Evolutionary conservation across 2,329 filamentous ascomycete genomes (phyloP).

Genomic region (Penicillium hesseltinei): DNA sequence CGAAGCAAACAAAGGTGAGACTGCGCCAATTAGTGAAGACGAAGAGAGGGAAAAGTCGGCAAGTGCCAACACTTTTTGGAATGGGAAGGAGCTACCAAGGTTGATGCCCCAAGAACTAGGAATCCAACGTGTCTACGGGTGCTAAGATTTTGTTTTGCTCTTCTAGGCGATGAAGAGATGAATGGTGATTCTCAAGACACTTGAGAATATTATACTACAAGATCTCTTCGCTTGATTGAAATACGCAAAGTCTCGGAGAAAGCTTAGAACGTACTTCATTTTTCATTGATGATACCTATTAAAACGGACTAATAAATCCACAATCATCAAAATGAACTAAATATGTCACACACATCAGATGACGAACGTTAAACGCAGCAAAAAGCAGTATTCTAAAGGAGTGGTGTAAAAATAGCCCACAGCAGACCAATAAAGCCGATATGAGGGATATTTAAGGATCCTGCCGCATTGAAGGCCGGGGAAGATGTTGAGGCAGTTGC

Average conservation of each 20-base stretch:
- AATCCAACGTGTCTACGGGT: background rate
- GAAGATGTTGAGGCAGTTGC: background rate
- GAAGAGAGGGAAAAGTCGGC: too few relatives aligned
- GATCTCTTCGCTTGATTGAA: background rate
- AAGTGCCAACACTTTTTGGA: background rate
- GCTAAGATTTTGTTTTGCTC: too few relatives aligned
- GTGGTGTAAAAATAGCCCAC: background rate
- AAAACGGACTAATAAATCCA: background rate
- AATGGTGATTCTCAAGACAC: too few relatives aligned
- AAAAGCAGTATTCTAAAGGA: background rate
- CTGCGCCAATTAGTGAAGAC: too few relatives aligned
- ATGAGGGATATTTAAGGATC: background rate
- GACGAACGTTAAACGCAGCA: background rate
- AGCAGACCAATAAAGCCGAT: constrained; percentile 5
- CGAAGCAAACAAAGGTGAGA: too few relatives aligned
- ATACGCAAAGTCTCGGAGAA: background rate
- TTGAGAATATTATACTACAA: background rate
- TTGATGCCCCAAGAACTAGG: background rate
- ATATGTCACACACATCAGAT: background rate
- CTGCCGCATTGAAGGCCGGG: background rate
- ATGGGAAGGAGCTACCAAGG: background rate
- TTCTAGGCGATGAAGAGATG: too few relatives aligned
- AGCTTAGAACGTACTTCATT: background rate
- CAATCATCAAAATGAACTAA: background rate
- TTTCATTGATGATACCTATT: background rate